Evolutionary conservation across 1,139 yeast genomes (phyloP).

Genomic region (Yamadazyma siamensis): DNA sequence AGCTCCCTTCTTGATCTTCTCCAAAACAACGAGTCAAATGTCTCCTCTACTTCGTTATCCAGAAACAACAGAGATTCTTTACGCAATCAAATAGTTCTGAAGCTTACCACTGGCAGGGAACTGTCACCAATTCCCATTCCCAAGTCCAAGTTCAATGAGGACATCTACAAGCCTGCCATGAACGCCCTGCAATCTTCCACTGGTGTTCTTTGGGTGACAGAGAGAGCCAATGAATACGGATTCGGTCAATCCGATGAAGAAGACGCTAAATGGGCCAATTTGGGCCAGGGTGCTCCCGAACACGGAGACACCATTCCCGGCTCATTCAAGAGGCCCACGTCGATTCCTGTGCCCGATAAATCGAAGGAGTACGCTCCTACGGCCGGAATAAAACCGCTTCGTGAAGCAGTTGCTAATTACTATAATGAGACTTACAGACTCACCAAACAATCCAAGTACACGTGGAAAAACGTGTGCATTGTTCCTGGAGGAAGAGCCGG

Average conservation of each 20-base stretch:
- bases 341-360: slow-evolving; percentile 49
- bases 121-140: slow-evolving; percentile 54
- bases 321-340: slow-evolving; percentile 54
- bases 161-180: slow-evolving; percentile 56
- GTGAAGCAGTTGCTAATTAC: slow-evolving; percentile 61
- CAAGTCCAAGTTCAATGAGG: slow-evolving; percentile 42
- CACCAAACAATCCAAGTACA: slow-evolving; percentile 50
- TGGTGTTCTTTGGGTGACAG: slow-evolving; percentile 70
- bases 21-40: slow-evolving; percentile 13
- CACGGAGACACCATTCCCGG: slow-evolving; percentile 63
- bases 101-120: slow-evolving; percentile 35
- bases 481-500: slow-evolving; percentile 76
- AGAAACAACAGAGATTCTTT: slow-evolving; percentile 13
- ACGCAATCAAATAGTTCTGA: slow-evolving; percentile 24
- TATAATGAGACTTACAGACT: slow-evolving; percentile 58
- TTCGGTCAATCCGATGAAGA: slow-evolving; percentile 36
- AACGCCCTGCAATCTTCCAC: slow-evolving; percentile 63
- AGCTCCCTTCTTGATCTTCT: slow-evolving; percentile 38
- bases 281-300: slow-evolving; percentile 73
- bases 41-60: slow-evolving; percentile 5
- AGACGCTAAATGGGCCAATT: slow-evolving; percentile 57
- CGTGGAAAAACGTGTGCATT: slow-evolving; percentile 63
- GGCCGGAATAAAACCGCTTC: slow-evolving; percentile 54
- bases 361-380: slow-evolving; percentile 65
- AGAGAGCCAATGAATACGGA: slow-evolving; percentile 62